Percentiles rank a stretch among this genome's conserved stretches.
These are phyloP conservation scores for Teratosphaeria viscida DNA, from an alignment of 2,329 filamentous ascomycete species.

Conservation along the genomic window DNA sequence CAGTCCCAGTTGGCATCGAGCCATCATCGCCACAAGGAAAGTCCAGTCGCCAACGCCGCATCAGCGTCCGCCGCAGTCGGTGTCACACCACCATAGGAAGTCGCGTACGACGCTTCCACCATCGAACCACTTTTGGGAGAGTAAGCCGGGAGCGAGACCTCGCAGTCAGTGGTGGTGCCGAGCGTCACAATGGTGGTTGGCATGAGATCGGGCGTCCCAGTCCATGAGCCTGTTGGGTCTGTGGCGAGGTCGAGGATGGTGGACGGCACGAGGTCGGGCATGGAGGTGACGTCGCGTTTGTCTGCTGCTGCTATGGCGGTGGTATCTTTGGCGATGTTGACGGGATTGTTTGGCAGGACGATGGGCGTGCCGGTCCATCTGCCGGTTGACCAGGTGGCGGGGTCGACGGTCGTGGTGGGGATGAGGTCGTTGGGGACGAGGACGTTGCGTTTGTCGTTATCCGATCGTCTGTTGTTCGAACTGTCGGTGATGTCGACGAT, in stretches of 20 bases:
- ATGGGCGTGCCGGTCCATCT: slow-evolving; percentile 1
- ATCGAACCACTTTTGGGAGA: background rate
- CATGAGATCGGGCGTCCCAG: slow-evolving; percentile 4
- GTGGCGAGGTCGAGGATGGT: slow-evolving; percentile 3
- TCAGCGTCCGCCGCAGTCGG: background rate
- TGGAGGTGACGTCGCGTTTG: background rate
- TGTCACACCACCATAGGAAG: background rate
- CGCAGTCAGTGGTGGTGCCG: slow-evolving; percentile 4
- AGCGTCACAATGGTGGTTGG: slow-evolving; percentile 4
- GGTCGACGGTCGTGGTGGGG: slow-evolving; percentile 1
- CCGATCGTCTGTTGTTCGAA: background rate
- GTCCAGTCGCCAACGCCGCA: background rate
- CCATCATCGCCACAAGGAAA: slow-evolving; percentile 3
- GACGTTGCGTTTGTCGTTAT: background rate
- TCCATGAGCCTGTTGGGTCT: slow-evolving; percentile 2
- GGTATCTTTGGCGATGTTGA: background rate
- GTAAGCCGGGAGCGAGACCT: slow-evolving; percentile 1
- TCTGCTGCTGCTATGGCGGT: background rate
- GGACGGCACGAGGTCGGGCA: slow-evolving; percentile 6
- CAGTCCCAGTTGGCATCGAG: slow-evolving; percentile 3
- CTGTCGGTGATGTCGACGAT: background rate
- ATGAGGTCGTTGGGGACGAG: slow-evolving; percentile 3
- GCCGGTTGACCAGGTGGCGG: background rate
- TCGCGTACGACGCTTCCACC: background rate
- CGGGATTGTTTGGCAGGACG: background rate